Evolutionary conservation across 768 basidiomycete genomes (phyloP), one percentile per base, ranked within the genome.

Genomic region (Collybiopsis confluens): DNA sequence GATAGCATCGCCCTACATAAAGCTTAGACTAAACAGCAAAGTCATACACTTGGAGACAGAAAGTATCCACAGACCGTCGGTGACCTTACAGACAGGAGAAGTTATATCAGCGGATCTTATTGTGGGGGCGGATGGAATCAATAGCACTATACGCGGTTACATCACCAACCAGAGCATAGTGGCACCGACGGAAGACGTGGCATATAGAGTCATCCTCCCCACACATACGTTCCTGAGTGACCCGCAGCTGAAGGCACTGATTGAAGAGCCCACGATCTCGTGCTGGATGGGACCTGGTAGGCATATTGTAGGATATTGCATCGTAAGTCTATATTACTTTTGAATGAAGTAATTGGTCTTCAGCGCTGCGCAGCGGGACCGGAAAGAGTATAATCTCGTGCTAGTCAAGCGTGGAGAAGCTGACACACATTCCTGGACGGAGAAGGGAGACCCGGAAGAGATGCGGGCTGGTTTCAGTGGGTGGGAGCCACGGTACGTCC

Each of bases 41-140:
- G 71, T 73, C 28, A 64, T 65, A 2, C 27, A 46, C 16, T 26
- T 57, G 37, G 13, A 63, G 8, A 13, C 68, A 45, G 33, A 48
- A 18, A 15, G 24, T 15, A n/a, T 20, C 13, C 61, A 71, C 15
- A 52, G n/a, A 1, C 68, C 70, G 4, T 59, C 56, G 15, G 59
- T 70, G 18, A 73, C 68, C 1, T 67, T 74, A 54, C 61, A 63
- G 43, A 62, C 65, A 1, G 73, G 72, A 27, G 62, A 71, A 47
- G 61, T 74, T 28, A 57, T 73, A 1, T 48, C 50, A 2, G 63
- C 69, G 3, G 71, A 73, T 40, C 56, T 73, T 23, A 54, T 71
- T 26, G 62, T 73, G 1, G 72, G 70, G 7, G 69, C 77, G 3
- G 80, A 82, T 54, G 80, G 80, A 7, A 69, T 77, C 46, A 83